Base-by-base conservation (phyloP, 768 basidiomycete genomes). In the Scleroderma bovista region DNA sequence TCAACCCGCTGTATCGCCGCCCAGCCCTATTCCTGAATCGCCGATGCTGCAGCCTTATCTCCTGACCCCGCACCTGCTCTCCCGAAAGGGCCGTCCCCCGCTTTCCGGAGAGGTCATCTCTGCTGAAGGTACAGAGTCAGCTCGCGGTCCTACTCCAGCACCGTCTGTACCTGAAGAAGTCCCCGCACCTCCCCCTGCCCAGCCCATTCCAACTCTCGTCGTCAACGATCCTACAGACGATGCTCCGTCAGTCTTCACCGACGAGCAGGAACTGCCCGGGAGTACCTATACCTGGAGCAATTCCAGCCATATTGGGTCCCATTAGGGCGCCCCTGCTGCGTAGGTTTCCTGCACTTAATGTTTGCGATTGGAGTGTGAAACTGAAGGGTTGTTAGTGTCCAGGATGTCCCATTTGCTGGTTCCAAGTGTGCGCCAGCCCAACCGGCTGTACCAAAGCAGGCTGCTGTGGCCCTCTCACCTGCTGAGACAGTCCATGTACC, bases 21-120 rank as follows among this genome's bases (percentile, higher is more conserved):
- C 83, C 11, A 83, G 81, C 52, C 84, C 86, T 2, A 86, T 88
- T 51, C 72, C 79, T 1, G 86, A 88, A 60, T 86, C 83, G 2
- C 84, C 22, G 81, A 83, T 57, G 75, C 72, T 10, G 78, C 73
- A 13, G 75, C 69, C 3, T 52, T 69, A 24, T 64, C 65, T 15
- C 60, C 67, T 9, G 69, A 68, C 29, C 56, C 60, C 7, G 51
- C 50, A n/a, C 55, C 59, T 19, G 49, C 59, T 9, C 48, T 50
- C 15, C 55, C 59, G 22, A 64, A 64, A 33, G 74, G 66, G 0
- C 71, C 70, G 24, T 78, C n/a, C 80, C 19, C 76, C 77, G 22
- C 68, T 78, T 22, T 61, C 66, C 33, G 70, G 68, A 13, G 54
- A 61, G 37, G 58, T 65, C 33, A 57, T 55, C 12, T 54, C 60